phyloP scores from a whole-genome alignment of 257 asterid genomes.

The Scutellaria galericulata region DNA sequence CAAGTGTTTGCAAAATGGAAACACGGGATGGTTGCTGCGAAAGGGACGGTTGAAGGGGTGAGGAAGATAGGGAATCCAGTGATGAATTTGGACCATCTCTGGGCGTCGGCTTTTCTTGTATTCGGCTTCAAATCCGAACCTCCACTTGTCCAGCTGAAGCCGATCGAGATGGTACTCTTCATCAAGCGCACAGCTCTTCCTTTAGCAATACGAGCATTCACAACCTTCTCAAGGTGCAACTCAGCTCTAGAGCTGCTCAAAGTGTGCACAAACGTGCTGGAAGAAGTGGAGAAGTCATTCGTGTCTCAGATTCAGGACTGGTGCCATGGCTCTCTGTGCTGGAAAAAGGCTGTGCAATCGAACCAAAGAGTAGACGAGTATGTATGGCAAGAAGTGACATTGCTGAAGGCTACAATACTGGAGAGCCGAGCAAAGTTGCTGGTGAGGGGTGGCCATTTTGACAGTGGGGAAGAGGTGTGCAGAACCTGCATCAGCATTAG shows the following conservation, averaged over 20 bases:
- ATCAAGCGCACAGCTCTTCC: constrained; percentile 75
- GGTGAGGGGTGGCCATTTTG: constrained; percentile 78
- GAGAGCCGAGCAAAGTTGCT: constrained; percentile 76
- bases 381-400: constrained; percentile 87
- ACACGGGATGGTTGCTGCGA: constrained; percentile 53
- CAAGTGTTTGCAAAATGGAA: constrained; percentile 59
- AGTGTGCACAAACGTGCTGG: constrained; percentile 83
- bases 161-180: constrained; percentile 71
- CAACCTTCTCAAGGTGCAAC: constrained; percentile 72
- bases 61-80: constrained; percentile 54
- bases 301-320: constrained; percentile 80
- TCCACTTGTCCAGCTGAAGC: constrained; percentile 75
- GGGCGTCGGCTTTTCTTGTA: constrained; percentile 84
- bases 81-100: constrained; percentile 61
- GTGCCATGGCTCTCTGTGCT: constrained; percentile 83
- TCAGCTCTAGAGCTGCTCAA: constrained; percentile 85
- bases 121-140: constrained; percentile 87
- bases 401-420: constrained; percentile 68
- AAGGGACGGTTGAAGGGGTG: constrained; percentile 68
- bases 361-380: constrained; percentile 73
- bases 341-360: constrained; percentile 70
- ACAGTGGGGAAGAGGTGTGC: constrained; percentile 80
- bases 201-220: constrained; percentile 62
- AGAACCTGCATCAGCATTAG: constrained; percentile 81
- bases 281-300: constrained; percentile 84